phyloP scores from a whole-genome alignment of 805 yeast genomes.

The Huiozyma sinensis region DNA sequence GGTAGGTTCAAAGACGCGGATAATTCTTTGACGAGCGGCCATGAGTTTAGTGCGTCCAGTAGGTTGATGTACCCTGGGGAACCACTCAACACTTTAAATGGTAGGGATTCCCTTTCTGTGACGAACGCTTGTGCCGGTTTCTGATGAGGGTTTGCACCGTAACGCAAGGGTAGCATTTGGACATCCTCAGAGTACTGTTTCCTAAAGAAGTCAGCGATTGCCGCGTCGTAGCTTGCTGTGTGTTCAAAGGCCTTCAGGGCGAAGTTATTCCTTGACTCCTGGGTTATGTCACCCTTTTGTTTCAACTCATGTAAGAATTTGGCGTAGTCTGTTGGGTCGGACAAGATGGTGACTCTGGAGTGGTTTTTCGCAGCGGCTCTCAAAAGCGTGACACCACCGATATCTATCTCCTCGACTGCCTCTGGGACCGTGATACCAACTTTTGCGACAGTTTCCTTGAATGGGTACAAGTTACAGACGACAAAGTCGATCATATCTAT shows the following conservation, averaged over 20 bases:
- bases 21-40: conserved; percentile 96
- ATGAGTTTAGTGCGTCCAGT: conserved; percentile 90
- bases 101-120: conserved; percentile 69
- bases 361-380: conserved; percentile 99
- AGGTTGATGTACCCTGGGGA: conserved; percentile 97
- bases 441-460: conserved; percentile 92
- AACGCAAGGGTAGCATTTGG: conserved; percentile 86
- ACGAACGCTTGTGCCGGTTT: conserved; percentile 97
- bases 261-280: conserved; percentile 62
- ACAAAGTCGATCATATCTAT: conserved; percentile 93
- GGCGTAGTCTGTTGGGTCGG: conserved; percentile 90
- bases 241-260: conserved; percentile 97
- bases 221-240: conserved; percentile 93
- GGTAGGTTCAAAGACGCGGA: conserved; percentile 89
- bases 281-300: conserved; percentile 53
- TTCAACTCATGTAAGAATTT: conserved; percentile 71
- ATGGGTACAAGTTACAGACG: conserved; percentile 94
- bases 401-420: conserved; percentile 97
- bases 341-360: conserved; percentile 84
- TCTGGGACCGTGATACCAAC: conserved; percentile 90
- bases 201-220: conserved; percentile 93
- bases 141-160: conserved; percentile 99
- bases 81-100: conserved; percentile 87
- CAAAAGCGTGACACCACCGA: conserved; percentile 92
- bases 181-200: conserved; percentile 85